Evolutionary conservation across 164 flowering plant genomes (phyloP), one percentile per base, ranked within the genome.

Genomic region (Tinospora cordifolia): DNA sequence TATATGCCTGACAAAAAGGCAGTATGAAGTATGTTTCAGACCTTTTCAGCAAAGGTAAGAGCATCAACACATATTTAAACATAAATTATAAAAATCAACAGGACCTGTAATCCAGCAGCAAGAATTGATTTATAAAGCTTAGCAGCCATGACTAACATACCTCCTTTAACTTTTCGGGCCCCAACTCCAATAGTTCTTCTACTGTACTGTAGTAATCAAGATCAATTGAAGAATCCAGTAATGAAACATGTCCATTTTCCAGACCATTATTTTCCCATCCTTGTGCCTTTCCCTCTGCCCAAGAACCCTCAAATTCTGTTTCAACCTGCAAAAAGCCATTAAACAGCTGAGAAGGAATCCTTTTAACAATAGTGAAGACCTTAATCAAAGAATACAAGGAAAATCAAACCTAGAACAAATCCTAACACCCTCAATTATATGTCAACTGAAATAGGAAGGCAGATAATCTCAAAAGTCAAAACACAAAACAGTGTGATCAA

Each of bases 131-230:
- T 19, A n/a, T 21, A 30, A 30, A n/a, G 24, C 24, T 19, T 21
- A n/a, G n/a, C 13, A 24, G 21, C 1, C 11, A 46, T 39, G 14
- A 44, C 11, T 44, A 44, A n/a, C 71, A 49, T 81, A 92, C 99
- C 94, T 92, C 98, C 75, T 95, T 95, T 34, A 95, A 80, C 77
- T 79, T 89, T 77, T 89, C 98, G 54, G 91, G 86, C 26, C 96
- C 94, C 51, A 91, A 84, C 81, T 83, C 89, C 76, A 86, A 77
- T 71, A 94, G 83, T 74, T 94, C 97, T 74, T 92, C 97, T 64
- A 85, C 85, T 6, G 86, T 81, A 81, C 85, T 82, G 74, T 89
- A 91, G 77, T 85, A 92, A 71, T 95, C 97, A 74, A 95, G 93
- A 82, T 90, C 93, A 57, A 90, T 85, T 17, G 71, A 51, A 40